Evolutionary conservation across 2,329 filamentous ascomycete species (phyloP).

Genomic region (Cercospora janseana): DNA sequence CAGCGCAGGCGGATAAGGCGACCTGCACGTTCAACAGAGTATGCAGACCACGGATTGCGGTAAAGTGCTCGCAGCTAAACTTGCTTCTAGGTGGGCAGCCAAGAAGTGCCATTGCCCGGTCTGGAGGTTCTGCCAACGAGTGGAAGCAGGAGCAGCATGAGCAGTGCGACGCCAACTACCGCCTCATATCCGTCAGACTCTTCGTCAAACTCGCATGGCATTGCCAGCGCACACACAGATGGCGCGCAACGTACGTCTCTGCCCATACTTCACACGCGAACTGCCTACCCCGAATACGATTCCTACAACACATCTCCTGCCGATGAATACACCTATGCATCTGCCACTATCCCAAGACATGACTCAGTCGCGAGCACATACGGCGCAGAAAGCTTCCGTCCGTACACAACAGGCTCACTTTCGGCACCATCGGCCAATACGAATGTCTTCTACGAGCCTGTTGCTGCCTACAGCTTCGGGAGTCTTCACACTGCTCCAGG

Average conservation of each 20-base stretch:
- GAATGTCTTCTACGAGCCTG: slow-evolving; percentile 31
- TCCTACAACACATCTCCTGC: slow-evolving; percentile 33
- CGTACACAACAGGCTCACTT: slow-evolving; percentile 30
- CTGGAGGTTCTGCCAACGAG: slow-evolving; percentile 21
- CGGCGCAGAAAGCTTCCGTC: slow-evolving; percentile 30
- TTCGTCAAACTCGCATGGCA: slow-evolving; percentile 17
- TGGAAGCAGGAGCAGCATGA: slow-evolving; percentile 14
- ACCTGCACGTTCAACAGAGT: slow-evolving; percentile 76
- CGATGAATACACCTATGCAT: slow-evolving; percentile 33
- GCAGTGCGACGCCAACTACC: slow-evolving; percentile 13
- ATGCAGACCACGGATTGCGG: background rate
- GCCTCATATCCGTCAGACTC: slow-evolving; percentile 21
- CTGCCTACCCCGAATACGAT: slow-evolving; percentile 30
- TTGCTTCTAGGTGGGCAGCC: slow-evolving; percentile 24
- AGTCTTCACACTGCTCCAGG: slow-evolving; percentile 27
- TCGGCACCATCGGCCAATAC: slow-evolving; percentile 29
- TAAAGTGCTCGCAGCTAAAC: background rate
- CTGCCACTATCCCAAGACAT: slow-evolving; percentile 28
- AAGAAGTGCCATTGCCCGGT: slow-evolving; percentile 18
- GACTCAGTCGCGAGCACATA: slow-evolving; percentile 31
- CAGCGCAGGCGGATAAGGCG: slow-evolving; percentile 60
- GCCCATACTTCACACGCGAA: slow-evolving; percentile 28
- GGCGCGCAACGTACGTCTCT: slow-evolving; percentile 30
- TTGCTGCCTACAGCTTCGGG: slow-evolving; percentile 32
- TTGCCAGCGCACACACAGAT: slow-evolving; percentile 13